Evolutionary conservation across 257 asterid genomes (phyloP).

Genomic region (Solanum peruvianum): DNA sequence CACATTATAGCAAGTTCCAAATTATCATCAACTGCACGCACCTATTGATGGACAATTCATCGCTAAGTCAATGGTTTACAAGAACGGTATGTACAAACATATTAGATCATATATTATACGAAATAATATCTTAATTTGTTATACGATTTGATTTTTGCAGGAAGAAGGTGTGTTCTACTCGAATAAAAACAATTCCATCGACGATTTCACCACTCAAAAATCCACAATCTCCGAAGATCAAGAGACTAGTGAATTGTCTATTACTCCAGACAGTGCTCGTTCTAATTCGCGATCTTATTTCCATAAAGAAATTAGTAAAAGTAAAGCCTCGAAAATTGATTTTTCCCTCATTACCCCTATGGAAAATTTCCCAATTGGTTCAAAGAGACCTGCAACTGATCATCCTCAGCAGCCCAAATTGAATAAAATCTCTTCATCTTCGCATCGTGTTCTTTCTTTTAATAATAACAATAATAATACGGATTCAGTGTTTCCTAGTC

Average conservation of each 20-base stretch:
- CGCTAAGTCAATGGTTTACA: neutral
- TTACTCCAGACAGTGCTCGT: neutral
- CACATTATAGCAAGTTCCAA: neutral
- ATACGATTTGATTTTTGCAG: neutral
- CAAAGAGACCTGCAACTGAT: neutral
- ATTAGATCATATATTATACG: neutral
- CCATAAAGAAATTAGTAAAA: neutral
- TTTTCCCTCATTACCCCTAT: neutral
- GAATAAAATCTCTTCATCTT: neutral
- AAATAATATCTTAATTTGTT: neutral
- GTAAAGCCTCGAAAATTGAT: neutral
- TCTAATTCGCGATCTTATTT: neutral
- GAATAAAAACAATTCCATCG: neutral
- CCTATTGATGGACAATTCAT: neutral
- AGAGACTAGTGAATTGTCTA: neutral
- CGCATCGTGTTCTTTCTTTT: neutral
- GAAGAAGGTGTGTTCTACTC: neutral
- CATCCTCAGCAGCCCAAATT: neutral
- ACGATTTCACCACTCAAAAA: neutral
- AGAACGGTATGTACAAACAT: neutral
- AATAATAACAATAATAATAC: neutral
- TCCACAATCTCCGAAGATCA: neutral
- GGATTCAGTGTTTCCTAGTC: neutral
- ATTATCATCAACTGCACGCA: neutral
- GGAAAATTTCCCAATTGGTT: neutral